Evolutionary conservation across 495 filamentous ascomycete genomes (phyloP), one percentile per base, ranked within the genome.

Genomic region (Poronia punctata): DNA sequence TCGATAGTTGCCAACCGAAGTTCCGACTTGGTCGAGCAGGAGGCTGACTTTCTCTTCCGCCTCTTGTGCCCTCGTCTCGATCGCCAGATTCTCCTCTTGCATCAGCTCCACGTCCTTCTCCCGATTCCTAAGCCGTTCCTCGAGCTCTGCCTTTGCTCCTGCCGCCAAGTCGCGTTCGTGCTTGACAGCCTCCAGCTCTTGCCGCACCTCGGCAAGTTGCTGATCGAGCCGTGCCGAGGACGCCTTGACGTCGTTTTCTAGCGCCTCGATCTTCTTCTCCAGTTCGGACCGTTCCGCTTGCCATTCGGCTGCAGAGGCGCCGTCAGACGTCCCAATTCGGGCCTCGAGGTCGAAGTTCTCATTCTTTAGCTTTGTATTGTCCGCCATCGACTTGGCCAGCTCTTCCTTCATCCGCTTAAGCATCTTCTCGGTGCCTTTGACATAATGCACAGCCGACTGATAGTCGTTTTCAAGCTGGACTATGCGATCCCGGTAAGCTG

Each of bases 341-440:
- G 75, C 71, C 16, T 71, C 71, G 17, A 72, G 53, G 45, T 78
- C 69, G 19, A 84, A 75, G 19, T 96, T 64, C 47, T 95, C 84
- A 23, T 78, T 77, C 59, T 93, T 88, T 23, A 96, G 59, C 40
- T 82, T 81, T n/a, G 69, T 68, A 51, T 95, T 95, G 33, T 89
- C 80, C 26, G 76, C 64, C 71, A 95, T 96, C 60, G 88, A 88
- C 24, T 88, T 86, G 25, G 79, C 68, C 9, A 97, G 70, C 61
- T 98, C 92, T 49, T 95, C 88, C 70, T 98, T 97, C 80, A 98
- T 94, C 52, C 89, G 88, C 63, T 90, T 89, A 17, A 98, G 72
- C 86, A 99, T 94, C 74, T 95, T 96, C 65, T 99, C 93, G 1
- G 90, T 96, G 27, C 92, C 93, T 56, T 95, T 93, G 48, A 99